These are phyloP conservation scores for Backusella tuberculispora DNA, from an alignment of 192 early-diverging fungal genomes.

Conservation along the genomic window DNA sequence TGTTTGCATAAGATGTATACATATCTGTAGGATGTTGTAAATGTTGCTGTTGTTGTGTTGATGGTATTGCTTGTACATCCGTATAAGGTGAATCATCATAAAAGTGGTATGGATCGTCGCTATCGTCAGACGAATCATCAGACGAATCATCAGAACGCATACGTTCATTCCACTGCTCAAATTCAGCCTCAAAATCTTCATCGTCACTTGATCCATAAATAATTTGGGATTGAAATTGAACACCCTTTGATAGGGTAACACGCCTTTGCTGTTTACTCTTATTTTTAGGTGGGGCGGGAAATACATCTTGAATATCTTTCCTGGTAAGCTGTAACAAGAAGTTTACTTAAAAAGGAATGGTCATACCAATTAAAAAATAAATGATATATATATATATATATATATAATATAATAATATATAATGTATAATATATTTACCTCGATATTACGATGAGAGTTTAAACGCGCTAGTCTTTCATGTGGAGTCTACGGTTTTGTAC, in stretches of 20 bases:
- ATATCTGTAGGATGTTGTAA: not conserved
- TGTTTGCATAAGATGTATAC: conserved; percentile 5
- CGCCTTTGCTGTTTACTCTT: conserved; percentile 27
- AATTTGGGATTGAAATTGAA: conserved; percentile 43
- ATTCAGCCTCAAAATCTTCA: conserved; percentile 51
- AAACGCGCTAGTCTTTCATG: conserved; percentile 79
- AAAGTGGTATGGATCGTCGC: conserved; percentile 38
- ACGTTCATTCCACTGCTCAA: conserved; percentile 52
- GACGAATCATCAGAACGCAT: conserved; percentile 37
- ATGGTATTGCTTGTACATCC: not conserved
- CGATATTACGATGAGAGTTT: conserved; percentile 75
- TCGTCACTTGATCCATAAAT: conserved; percentile 40
- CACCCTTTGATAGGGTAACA: conserved; percentile 39
- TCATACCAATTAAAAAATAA: not conserved
- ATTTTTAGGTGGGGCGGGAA: conserved; percentile 30
- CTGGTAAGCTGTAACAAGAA: conserved; percentile 24
- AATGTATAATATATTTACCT: conserved; percentile 35
- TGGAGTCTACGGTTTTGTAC: conserved; percentile 57
- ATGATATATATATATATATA: not conserved
- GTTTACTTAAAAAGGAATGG: not conserved
- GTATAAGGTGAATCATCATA: conserved; percentile 18
- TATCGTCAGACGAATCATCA: conserved; percentile 46
- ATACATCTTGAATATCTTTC: conserved; percentile 36
- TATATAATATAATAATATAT: too few species aligned
- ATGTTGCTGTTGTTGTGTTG: not conserved